Base-by-base conservation (phyloP, 2,329 filamentous ascomycete species). In the Venturia nashicola region DNA sequence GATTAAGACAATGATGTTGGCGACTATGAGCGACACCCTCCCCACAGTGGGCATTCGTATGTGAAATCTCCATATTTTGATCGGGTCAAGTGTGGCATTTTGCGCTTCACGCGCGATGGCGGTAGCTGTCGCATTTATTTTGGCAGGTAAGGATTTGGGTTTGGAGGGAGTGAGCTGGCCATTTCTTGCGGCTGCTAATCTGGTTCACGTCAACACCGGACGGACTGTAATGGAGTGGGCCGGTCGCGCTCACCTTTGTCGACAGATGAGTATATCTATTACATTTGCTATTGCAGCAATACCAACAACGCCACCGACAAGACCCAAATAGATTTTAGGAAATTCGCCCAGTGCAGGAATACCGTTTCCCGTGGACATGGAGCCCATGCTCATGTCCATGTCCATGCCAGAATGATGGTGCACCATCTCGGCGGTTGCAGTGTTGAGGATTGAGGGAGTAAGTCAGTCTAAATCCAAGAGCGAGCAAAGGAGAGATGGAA, bases 81-180 rank as follows among this genome's bases (percentile, higher is more conserved):
- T 71, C 27, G 71, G 67, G 3, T 71, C 67, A n/a, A 76, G 65
- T 4, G 79, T 75, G 59, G 77, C 80, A 68, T 83, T 78, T 61
- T 77, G 77, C 60, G 77, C 75, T 71, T 86, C 83, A 48, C 83
- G 80, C 7, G 74, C 68, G n/a, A 82, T 72, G 4, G 83, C 82
- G 32, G 79, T 83, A 8, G 78, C 59, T 0, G 82, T 83, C 36
- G 83, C 83, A 68, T 79, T 80, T 34, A 71, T 68, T 12, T 72
- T 72, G 65, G 79, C 75, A 62, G 83, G 70, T 32, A 78, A 67
- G 18, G 77, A 78, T 64, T 77, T 82, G 39, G 83, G 83, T 70
- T 80, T 83, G 32, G 83, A 79, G 14, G 82, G 80, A 12, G 74
- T 78, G 12, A 71, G 67, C 16, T 70, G 70, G 6, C 72, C 72